Percentiles rank a stretch among this genome's conserved stretches.
These are phyloP conservation scores for Fusarium globosum DNA, from an alignment of 2,329 filamentous ascomycete genomes.

Conservation along the genomic window DNA sequence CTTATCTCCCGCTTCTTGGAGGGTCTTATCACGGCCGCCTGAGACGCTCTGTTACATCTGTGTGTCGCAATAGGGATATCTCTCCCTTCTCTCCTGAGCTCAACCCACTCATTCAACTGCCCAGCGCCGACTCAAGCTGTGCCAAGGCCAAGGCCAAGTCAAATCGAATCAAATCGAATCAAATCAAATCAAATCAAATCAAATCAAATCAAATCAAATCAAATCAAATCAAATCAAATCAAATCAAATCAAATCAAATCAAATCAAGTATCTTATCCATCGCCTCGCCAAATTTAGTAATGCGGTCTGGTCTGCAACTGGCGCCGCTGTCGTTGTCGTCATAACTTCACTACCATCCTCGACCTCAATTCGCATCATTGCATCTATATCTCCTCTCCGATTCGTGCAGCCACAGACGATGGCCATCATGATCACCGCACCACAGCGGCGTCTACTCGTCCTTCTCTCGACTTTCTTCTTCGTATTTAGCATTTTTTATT, in stretches of 20 bases:
- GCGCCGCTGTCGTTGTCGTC: constrained; percentile 18
- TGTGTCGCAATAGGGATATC: constrained; percentile 2
- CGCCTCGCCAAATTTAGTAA: constrained; percentile 10
- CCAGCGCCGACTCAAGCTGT: not conserved
- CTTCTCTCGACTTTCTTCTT: constrained; percentile 49
- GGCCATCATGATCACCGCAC: constrained; percentile 41
- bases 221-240: not conserved
- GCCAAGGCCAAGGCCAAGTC: not conserved
- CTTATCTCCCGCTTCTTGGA: not conserved
- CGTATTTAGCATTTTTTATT: constrained; percentile 50
- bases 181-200: not conserved
- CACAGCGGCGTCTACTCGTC: constrained; percentile 48
- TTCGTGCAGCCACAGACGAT: constrained; percentile 25
- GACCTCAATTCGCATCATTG: not conserved
- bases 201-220: not conserved
- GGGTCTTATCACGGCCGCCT: constrained; percentile 9
- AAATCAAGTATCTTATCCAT: not conserved
- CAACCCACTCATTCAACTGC: not conserved
- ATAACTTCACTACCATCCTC: constrained; percentile 11
- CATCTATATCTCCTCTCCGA: not conserved
- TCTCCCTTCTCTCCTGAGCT: not conserved
- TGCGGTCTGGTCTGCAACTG: constrained; percentile 6
- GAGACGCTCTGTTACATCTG: constrained; percentile 2
- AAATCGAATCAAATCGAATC: not conserved
- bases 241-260: not conserved